Base-by-base conservation (phyloP, 495 filamentous ascomycete species). In the Chaetomium fimeti region DNA sequence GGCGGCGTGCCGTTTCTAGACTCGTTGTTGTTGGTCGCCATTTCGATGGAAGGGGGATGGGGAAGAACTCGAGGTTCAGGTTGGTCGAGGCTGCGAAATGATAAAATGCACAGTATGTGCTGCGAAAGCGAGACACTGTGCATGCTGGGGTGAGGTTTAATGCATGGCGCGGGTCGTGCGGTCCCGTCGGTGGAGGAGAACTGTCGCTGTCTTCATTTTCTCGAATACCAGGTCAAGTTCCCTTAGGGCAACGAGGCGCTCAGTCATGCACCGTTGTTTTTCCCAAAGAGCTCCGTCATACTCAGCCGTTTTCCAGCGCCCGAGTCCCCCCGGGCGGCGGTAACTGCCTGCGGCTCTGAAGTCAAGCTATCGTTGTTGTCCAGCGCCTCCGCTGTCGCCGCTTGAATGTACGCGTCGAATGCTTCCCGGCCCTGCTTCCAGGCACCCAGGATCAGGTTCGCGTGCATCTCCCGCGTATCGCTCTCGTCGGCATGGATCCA, bases 401-500 rank as follows among this genome's bases (percentile, higher is more conserved):
- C 57, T 22, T 68, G 56, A 5, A 57, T 49, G 43, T 69, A 42
- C 29, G 65, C 63, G 9, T 67, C 62, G 29, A 68, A 12, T 8
- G 71, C 66, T 24, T 71, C 63, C 18, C 76, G 71, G 0, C 71
- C 67, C 60, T 77, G 71, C 38, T 72, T 59, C 80, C 80, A 82
- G 40, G 75, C 70, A 22, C 71, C 73, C 27, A 70, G 59, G 27
- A 81, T 78, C 29, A 78, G 70, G 12, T 68, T 66, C n/a, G 67
- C 68, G 60, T 76, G 70, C 11, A 71, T 68, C n/a, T 68, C 70
- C 20, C 73, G 73, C 24, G 81, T 80, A 48, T 74, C 67, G 25
- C 74, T 74, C 64, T 79, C 72, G 64, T 80, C 78, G 60, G 77
- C 74, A 55, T 82, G 78, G 5, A 80, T 75, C 78, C 77, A 82